Evolutionary conservation across 2,329 filamentous ascomycete species (phyloP), one percentile per base, ranked within the genome.

Genomic region (Hypomyces rosellus): DNA sequence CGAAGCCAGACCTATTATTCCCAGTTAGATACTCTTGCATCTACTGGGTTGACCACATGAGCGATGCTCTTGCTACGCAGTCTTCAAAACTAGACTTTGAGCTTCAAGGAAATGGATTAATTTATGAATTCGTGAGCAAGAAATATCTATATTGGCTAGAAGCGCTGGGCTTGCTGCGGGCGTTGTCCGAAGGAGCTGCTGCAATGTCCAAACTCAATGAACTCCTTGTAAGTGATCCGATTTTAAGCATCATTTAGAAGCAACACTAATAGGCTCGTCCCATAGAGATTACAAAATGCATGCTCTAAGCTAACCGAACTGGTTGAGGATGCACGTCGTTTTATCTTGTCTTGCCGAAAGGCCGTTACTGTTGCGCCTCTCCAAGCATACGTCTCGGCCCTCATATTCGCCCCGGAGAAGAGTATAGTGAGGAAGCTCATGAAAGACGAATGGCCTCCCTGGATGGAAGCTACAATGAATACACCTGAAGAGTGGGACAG

Each of bases 81-180:
- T 8, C 5, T 38, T 5, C 36, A 14, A 13, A 14, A 38, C 12
- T 13, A 12, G 7, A 5, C 5, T 9, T 16, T 42, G 34, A 42
- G 22, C 22, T 44, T 16, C 42, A 22, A 20, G 61, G 66, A 44
- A 50, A 52, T 41, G 61, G 59, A 18, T n/a, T 15, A 15, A 53
- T 64, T 4, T 46, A 65, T 46, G n/a, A 30, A 3, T 74, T 74
- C 50, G 51, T 73, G 5, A 45, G 61, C 52, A 48, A 57, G 14
- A 63, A 68, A n/a, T 63, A 64, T 46, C 61, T 75, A 1, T 63
- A 73, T 48, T 75, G 69, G 71, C 58, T 76, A 3, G 71, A 75
- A 50, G 65, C 67, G 25, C 61, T 74, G 3, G 68, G 67, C 42
- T 61, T 72, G 5, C 52, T 68, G 12, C 34, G 46, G 8, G 53